Conservation (phyloP, 1,139 yeast genomes). For the Sugiyamaella xylanicola region DNA sequence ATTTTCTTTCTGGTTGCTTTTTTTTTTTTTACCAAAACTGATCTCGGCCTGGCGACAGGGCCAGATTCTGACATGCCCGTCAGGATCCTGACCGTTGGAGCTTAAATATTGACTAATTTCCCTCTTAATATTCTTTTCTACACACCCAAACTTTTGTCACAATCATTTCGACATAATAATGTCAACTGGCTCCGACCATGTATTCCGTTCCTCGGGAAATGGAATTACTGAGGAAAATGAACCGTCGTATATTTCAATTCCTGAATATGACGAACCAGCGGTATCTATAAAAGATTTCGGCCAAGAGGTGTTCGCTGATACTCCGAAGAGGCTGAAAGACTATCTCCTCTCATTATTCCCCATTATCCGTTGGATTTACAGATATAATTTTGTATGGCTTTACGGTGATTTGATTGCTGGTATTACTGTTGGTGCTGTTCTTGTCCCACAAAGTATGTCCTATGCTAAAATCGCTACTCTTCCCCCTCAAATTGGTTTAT, state of each 20-base stretch:
- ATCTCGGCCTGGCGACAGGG: neutral
- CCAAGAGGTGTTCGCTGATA: slow-evolving; percentile 36
- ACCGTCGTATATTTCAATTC: slow-evolving; percentile 18
- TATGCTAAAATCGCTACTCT: slow-evolving; percentile 87
- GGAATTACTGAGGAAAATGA: slow-evolving; percentile 8
- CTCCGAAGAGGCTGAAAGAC: slow-evolving; percentile 44
- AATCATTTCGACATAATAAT: neutral
- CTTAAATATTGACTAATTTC: neutral
- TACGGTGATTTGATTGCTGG: slow-evolving; percentile 88
- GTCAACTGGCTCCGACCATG: slow-evolving; percentile 12
- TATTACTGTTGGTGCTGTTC: slow-evolving; percentile 86
- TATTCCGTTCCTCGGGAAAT: slow-evolving; percentile 4
- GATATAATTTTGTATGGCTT: slow-evolving; percentile 79
- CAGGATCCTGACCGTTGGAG: neutral
- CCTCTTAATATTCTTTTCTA: neutral
- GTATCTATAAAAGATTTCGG: slow-evolving; percentile 24
- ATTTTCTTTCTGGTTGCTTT: neutral
- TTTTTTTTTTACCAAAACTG: neutral
- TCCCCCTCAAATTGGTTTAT: slow-evolving; percentile 81
- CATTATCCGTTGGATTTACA: slow-evolving; percentile 75
- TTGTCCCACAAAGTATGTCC: slow-evolving; percentile 96
- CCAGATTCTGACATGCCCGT: neutral
- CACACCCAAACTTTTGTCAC: neutral
- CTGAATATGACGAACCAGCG: slow-evolving; percentile 28
- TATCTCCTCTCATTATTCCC: slow-evolving; percentile 76